Conservation (phyloP, 192 early-diverging fungal species). For the Linnemannia schmuckeri region DNA sequence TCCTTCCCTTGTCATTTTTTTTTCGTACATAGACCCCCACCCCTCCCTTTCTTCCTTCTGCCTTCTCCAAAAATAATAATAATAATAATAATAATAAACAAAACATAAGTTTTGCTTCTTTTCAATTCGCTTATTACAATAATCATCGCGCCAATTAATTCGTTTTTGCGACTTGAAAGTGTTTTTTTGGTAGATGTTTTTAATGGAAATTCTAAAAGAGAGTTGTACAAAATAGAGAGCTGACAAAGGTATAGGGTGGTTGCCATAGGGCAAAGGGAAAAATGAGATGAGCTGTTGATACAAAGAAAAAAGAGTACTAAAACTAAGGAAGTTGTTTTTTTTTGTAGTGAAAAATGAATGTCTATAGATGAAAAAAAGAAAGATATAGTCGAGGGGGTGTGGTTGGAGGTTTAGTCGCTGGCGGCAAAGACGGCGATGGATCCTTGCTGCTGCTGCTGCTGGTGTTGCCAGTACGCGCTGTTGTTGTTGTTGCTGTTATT, state of each 20-base stretch:
- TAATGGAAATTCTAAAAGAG: neutral
- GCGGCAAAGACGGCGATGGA: constrained; percentile 27
- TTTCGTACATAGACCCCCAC: neutral
- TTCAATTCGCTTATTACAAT: no score
- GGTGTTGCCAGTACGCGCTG: neutral
- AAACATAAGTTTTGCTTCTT: neutral
- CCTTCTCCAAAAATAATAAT: neutral
- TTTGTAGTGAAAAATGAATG: neutral
- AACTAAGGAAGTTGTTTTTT: neutral
- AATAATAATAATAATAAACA: neutral
- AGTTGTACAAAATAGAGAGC: neutral
- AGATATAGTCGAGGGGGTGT: neutral
- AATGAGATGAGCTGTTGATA: constrained; percentile 1
- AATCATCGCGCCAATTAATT: neutral
- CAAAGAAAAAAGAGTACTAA: constrained; percentile 2
- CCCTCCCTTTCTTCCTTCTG: neutral
- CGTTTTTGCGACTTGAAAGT: neutral
- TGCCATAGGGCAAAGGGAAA: neutral
- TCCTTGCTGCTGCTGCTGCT: neutral
- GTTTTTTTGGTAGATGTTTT: neutral
- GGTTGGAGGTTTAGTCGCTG: constrained; percentile 6
- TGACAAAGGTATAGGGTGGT: neutral
- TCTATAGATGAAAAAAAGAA: constrained; percentile 7
- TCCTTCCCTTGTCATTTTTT: neutral
- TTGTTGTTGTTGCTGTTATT: constrained; percentile 7